Evolutionary conservation across 352 stramenopile genomes (phyloP).

Genomic region (Globisporangium ultimum): DNA sequence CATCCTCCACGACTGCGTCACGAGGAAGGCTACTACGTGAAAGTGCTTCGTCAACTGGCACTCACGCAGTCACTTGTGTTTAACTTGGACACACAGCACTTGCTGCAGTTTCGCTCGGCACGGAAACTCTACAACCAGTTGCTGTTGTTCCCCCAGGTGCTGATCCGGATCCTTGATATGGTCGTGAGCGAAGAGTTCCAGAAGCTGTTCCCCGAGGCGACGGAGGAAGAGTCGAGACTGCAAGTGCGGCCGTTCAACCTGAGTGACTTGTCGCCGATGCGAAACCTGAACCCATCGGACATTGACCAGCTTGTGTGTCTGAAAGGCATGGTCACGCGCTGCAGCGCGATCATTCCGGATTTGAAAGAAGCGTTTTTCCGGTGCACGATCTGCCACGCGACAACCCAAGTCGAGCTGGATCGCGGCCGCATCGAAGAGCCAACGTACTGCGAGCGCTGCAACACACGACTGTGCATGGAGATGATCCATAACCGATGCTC

Average conservation of each 20-base stretch:
- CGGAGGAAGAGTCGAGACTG: constrained; percentile 63
- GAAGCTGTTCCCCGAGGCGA: constrained; percentile 37
- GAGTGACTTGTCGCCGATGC: constrained; percentile 90
- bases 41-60: constrained; percentile 68
- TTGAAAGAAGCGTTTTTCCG: constrained; percentile 97
- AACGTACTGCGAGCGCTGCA: constrained; percentile 84
- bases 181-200: constrained; percentile 92
- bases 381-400: constrained; percentile 92
- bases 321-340: constrained; percentile 98
- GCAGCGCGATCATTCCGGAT: constrained; percentile 96
- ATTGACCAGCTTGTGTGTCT: constrained; percentile 97
- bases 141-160: constrained; percentile 93
- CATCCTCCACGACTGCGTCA: constrained; percentile 17
- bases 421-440: constrained; percentile 96
- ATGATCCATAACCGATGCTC: constrained; percentile 97
- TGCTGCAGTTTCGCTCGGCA: constrained; percentile 73
- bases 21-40: constrained; percentile 75
- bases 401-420: constrained; percentile 92
- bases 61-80: constrained; percentile 85
- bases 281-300: constrained; percentile 95
- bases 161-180: constrained; percentile 97
- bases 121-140: constrained; percentile 96
- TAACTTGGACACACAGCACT: constrained; percentile 91
- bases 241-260: constrained; percentile 98
- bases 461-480: constrained; percentile 91